Base-by-base conservation (phyloP, 176 grass and related monocot species). In the Eragrostis curvula region DNA sequence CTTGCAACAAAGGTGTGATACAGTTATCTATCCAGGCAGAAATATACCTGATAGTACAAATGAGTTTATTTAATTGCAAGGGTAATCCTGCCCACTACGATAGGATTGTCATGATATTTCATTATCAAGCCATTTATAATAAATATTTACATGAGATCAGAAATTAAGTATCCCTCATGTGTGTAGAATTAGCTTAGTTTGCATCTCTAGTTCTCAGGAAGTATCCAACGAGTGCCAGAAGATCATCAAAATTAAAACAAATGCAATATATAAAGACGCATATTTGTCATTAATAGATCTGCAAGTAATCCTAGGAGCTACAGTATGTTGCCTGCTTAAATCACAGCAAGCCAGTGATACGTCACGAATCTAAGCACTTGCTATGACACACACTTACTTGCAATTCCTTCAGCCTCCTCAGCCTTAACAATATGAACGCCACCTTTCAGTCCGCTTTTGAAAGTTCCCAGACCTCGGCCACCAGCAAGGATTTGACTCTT, bases 401-500 rank as follows among this genome's bases (percentile, higher is more conserved):
- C 97, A 73, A 99, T 68, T 44, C 74, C 75, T 87, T 89, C 87
- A 7, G 90, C 93, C 71, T 99, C 93, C 53, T 99, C 97, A 36
- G 86, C 80, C 80, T 99, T 99, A 68, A 99, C 93, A 85, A 99
- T 99, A 96, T 99, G 97, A 50, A 99, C 97, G 17, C 97, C 97
- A 58, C 93, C 97, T 86, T 99, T 70, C 42, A 99, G 80, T 80
- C 97, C 97, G 90, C 89, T 99, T 88, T 99, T 96, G 75, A 99
- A 99, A 59, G 97, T 94, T 73, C 97, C 97, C 85, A 99, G 77
- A 50, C 97, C 97, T 85, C 97, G 87, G 42, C 93, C 97, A 30
- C 97, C 93, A 83, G 97, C 97, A 74, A 99, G 97, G 84, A 99
- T 94, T 88, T 99, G 97, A 73, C 96, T 99, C 81, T 99, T 99